A percentile compares a stretch with the other conserved stretches of the same genome.
Conservation (phyloP, 768 basidiomycete genomes). For the Dictyophora rubrovolvata region DNA sequence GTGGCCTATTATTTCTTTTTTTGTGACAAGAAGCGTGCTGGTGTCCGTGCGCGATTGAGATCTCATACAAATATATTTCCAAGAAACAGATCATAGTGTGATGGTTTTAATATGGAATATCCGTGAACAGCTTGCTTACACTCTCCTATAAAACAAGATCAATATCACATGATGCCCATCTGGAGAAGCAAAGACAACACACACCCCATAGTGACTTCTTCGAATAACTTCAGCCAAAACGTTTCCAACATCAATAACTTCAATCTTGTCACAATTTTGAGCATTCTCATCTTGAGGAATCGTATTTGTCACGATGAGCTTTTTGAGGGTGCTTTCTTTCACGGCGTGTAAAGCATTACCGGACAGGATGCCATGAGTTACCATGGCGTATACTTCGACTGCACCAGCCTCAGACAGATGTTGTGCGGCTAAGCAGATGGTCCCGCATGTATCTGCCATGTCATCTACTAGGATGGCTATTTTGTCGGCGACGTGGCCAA, state of each 20-base stretch:
- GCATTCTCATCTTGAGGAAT: slow-evolving; percentile 81
- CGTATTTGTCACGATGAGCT: slow-evolving; percentile 97
- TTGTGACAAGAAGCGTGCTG: no score
- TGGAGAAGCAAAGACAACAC: slow-evolving; percentile 16
- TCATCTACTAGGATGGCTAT: slow-evolving; percentile 94
- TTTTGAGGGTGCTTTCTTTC: slow-evolving; percentile 67
- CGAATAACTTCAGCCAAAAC: slow-evolving; percentile 95
- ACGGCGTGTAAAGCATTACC: slow-evolving; percentile 77
- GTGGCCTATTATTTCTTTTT: no score
- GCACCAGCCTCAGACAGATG: slow-evolving; percentile 89
- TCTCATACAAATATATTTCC: neutral
- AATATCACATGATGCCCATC: neutral
- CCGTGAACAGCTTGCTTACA: slow-evolving; percentile 7
- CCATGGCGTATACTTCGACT: slow-evolving; percentile 75
- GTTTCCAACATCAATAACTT: slow-evolving; percentile 89
- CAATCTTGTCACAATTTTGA: slow-evolving; percentile 64
- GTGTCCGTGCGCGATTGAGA: neutral
- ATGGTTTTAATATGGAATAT: slow-evolving; percentile 7
- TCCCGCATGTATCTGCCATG: slow-evolving; percentile 97
- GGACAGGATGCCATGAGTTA: slow-evolving; percentile 93
- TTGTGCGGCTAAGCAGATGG: slow-evolving; percentile 81
- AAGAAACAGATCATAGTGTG: neutral
- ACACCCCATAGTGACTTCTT: slow-evolving; percentile 95
- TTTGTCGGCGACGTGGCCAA: slow-evolving; percentile 89
- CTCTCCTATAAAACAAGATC: neutral